Conservation (phyloP, 2,329 filamentous ascomycete species). For the Paracoccidioides lutzii region DNA sequence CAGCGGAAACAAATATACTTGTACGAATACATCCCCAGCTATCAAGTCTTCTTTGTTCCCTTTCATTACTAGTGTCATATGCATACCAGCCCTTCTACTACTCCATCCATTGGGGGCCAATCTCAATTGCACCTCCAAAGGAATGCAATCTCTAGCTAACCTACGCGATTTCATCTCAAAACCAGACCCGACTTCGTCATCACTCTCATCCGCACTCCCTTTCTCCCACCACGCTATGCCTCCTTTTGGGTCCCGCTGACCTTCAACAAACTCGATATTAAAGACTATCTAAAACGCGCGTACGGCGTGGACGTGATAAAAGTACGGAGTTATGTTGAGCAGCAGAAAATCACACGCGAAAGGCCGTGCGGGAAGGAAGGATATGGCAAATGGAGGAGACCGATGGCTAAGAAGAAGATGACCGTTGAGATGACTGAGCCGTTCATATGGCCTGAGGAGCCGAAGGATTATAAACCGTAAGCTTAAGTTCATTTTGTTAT, state of each 20-base stretch:
- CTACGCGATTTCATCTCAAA: not conserved
- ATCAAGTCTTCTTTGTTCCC: not conserved
- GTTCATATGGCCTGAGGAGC: conserved; percentile 73
- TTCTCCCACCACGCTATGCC: conserved; percentile 65
- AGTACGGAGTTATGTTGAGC: conserved; percentile 70
- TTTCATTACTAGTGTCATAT: not conserved
- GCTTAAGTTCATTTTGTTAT: conserved; percentile 17
- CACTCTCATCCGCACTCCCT: conserved; percentile 60
- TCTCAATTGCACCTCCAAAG: not conserved
- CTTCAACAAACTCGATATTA: conserved; percentile 92
- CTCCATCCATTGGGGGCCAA: not conserved
- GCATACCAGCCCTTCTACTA: not conserved
- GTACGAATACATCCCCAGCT: conserved; percentile 19
- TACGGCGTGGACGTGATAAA: conserved; percentile 63
- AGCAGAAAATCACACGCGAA: conserved; percentile 45
- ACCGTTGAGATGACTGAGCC: conserved; percentile 77
- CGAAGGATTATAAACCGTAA: conserved; percentile 47
- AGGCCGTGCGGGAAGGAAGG: conserved; percentile 24
- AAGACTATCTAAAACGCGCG: conserved; percentile 81
- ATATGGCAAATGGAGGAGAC: conserved; percentile 53
- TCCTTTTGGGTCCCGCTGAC: conserved; percentile 81
- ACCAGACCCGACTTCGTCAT: conserved; percentile 68
- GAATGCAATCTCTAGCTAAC: not conserved
- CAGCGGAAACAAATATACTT: conserved; percentile 34
- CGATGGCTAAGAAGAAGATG: conserved; percentile 75